These are phyloP conservation scores for Aspergillus tamarii DNA, from an alignment of 2,329 filamentous ascomycete species.

Conservation along the genomic window DNA sequence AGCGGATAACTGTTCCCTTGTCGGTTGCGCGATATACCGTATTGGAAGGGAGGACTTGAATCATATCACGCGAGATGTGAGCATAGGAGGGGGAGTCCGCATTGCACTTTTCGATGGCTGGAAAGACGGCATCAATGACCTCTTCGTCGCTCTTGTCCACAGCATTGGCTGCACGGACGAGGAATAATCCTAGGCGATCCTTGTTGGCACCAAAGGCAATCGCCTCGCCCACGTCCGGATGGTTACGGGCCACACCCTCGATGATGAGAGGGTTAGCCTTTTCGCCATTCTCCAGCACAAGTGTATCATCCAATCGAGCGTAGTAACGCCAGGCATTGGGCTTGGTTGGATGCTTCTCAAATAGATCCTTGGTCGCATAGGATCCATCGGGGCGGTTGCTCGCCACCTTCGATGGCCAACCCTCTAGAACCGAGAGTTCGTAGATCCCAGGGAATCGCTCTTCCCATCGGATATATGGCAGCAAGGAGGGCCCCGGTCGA, in stretches of 20 bases:
- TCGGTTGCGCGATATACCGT: conserved; percentile 25
- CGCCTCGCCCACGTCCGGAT: conserved; percentile 57
- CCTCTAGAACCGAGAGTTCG: conserved; percentile 40
- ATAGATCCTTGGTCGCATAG: conserved; percentile 54
- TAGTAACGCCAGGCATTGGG: conserved; percentile 53
- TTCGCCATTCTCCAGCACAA: conserved; percentile 54
- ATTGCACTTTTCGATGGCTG: conserved; percentile 57
- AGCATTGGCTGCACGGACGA: conserved; percentile 52
- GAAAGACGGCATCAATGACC: conserved; percentile 54
- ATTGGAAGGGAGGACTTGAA: conserved; percentile 23
- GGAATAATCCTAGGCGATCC: conserved; percentile 58
- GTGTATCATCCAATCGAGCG: conserved; percentile 50
- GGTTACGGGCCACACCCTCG: conserved; percentile 59
- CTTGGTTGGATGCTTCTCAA: conserved; percentile 46
- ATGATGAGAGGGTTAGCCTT: conserved; percentile 53
- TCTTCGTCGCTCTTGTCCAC: conserved; percentile 48
- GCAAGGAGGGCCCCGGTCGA: conserved; percentile 44
- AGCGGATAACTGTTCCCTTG: conserved; percentile 29
- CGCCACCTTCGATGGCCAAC: conserved; percentile 43
- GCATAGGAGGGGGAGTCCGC: conserved; percentile 45
- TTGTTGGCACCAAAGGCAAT: conserved; percentile 61
- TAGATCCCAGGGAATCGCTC: conserved; percentile 38
- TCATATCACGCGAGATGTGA: conserved; percentile 29
- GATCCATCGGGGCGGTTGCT: conserved; percentile 52
- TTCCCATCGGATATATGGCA: conserved; percentile 47